Evolutionary conservation across 805 yeast species (phyloP).

Genomic region (Phaffomyces antillensis): DNA sequence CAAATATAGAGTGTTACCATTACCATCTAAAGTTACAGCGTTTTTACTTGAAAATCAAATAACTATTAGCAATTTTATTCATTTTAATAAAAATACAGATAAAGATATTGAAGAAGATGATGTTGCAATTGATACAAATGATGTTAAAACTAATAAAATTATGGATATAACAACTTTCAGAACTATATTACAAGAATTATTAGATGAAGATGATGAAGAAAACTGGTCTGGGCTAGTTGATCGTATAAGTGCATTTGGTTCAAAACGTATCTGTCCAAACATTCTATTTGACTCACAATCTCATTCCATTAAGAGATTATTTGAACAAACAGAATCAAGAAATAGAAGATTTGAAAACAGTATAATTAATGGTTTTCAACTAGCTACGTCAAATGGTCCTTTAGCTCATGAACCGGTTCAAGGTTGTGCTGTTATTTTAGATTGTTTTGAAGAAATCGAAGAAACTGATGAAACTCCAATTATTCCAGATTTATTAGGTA

Average conservation of each 20-base stretch:
- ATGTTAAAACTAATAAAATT: conserved; percentile 14
- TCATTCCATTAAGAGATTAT: conserved; percentile 29
- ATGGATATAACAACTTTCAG: conserved; percentile 27
- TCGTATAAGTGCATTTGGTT: conserved; percentile 64
- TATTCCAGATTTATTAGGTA: conserved; percentile 53
- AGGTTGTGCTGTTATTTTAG: conserved; percentile 57
- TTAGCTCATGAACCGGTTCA: conserved; percentile 81
- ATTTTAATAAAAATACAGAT: conserved; percentile 10
- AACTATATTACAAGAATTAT: conserved; percentile 24
- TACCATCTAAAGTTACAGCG: conserved; percentile 43
- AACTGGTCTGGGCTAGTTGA: conserved; percentile 26
- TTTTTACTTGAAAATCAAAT: conserved; percentile 42
- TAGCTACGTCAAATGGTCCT: conserved; percentile 82
- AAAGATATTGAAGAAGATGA: conserved; percentile 15
- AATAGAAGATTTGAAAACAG: conserved; percentile 47
- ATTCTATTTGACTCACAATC: conserved; percentile 51
- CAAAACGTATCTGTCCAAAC: conserved; percentile 70
- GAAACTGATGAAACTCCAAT: conserved; percentile 18
- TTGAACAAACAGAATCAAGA: conserved; percentile 8
- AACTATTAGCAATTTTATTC: conserved; percentile 33
- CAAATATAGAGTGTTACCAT: conserved; percentile 40
- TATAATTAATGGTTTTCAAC: conserved; percentile 75
- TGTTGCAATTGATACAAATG: conserved; percentile 17
- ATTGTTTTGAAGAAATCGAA: conserved; percentile 30
- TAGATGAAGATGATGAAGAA: conserved; percentile 23